Conservation (phyloP, 306 rosid genomes). For the Castanea crenata region DNA sequence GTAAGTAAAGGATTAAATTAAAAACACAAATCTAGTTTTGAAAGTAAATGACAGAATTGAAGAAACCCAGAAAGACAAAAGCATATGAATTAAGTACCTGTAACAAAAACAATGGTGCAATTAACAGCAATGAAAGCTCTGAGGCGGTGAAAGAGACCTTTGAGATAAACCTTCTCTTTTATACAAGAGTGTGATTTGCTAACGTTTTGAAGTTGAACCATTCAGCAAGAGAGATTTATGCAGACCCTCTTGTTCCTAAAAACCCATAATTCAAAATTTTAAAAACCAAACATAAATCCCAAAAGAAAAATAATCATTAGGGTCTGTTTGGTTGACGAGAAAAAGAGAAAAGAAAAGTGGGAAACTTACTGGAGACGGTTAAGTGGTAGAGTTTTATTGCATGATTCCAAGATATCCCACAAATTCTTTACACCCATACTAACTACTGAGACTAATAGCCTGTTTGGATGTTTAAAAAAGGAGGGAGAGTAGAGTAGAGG, state of each 20-base stretch:
- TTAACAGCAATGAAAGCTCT: conserved; percentile 77
- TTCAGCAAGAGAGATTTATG: conserved; percentile 85
- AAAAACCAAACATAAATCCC: too few species aligned
- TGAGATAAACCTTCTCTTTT: conserved; percentile 58
- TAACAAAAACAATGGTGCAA: conserved; percentile 63
- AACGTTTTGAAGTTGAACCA: conserved; percentile 70
- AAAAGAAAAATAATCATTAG: neutral
- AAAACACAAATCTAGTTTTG: neutral
- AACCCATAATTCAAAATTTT: conserved; percentile 24
- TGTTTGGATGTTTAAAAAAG: too few species aligned
- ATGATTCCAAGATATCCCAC: conserved; percentile 81
- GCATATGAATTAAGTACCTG: conserved; percentile 38
- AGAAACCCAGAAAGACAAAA: neutral
- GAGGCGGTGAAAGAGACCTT: conserved; percentile 74
- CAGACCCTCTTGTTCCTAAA: conserved; percentile 77
- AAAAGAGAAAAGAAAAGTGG: neutral
- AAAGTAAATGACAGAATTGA: neutral
- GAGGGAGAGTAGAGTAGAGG: too few species aligned
- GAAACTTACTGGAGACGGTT: conserved; percentile 55
- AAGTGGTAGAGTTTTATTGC: conserved; percentile 83
- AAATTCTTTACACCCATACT: conserved; percentile 74
- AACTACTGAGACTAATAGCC: neutral
- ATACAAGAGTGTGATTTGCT: conserved; percentile 50
- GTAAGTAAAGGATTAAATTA: neutral
- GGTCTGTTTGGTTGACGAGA: neutral